phyloP scores from a whole-genome alignment of 331 rosid genomes.

The Quercus phellos region DNA sequence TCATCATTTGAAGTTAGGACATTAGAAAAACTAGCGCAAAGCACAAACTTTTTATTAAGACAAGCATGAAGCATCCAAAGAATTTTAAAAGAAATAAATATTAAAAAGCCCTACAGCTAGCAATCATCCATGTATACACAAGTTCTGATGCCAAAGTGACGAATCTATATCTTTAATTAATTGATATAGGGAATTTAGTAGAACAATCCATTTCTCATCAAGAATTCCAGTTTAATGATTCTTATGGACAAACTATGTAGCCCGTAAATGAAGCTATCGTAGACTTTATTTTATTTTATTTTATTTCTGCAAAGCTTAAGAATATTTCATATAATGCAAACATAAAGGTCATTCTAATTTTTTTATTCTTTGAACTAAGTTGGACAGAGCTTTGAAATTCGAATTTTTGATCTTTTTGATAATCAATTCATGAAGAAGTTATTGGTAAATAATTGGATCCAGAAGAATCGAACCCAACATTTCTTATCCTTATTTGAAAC shows the following conservation, averaged over 20 bases:
- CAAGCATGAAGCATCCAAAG: slow-evolving; percentile 5
- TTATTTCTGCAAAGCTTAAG: slow-evolving; percentile 53
- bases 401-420: slow-evolving; percentile 7
- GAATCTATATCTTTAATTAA: slow-evolving; percentile 33
- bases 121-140: slow-evolving; percentile 30
- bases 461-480: slow-evolving; percentile 36
- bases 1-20: slow-evolving; percentile 11
- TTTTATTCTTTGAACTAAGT: slow-evolving; percentile 38
- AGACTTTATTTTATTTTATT: slow-evolving; percentile 1
- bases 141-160: slow-evolving; percentile 33
- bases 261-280: slow-evolving; percentile 57
- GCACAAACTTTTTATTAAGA: slow-evolving; percentile 18
- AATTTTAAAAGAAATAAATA: background rate
- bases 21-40: background rate
- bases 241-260: slow-evolving; percentile 39
- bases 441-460: slow-evolving; percentile 32
- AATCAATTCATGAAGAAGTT: slow-evolving; percentile 23
- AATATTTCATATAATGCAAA: slow-evolving; percentile 48
- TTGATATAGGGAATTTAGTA: slow-evolving; percentile 35
- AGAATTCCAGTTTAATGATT: slow-evolving; percentile 29
- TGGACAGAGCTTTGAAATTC: slow-evolving; percentile 39
- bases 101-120: slow-evolving; percentile 33
- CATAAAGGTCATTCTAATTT: slow-evolving; percentile 26
- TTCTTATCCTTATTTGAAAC: slow-evolving; percentile 21
- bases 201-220: slow-evolving; percentile 35